Evolutionary conservation across 345 rosid species (phyloP).

Genomic region (Dipteronia sinensis): DNA sequence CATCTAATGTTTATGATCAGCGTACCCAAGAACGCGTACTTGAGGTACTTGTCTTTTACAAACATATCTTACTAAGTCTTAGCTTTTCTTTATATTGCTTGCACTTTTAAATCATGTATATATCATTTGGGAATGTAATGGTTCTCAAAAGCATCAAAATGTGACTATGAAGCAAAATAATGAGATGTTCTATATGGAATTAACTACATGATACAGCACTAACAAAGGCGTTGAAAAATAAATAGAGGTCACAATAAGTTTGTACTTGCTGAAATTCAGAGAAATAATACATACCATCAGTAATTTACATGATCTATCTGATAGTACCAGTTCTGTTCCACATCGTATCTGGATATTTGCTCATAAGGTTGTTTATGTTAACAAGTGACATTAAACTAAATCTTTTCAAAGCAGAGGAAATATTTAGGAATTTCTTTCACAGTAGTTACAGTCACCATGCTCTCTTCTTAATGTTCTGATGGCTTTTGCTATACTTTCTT

Average conservation of each 20-base stretch:
- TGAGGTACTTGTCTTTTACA: slow-evolving; percentile 51
- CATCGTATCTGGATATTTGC: neutral
- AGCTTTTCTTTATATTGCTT: neutral
- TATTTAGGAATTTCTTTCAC: neutral
- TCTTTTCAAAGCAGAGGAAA: neutral
- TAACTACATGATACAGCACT: neutral
- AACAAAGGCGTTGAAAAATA: neutral
- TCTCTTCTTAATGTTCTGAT: neutral
- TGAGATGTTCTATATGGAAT: neutral
- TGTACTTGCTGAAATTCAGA: too few relatives aligned
- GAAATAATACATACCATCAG: too few relatives aligned
- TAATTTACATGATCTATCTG: neutral
- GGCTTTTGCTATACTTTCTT: neutral
- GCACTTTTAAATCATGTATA: neutral
- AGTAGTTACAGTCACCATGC: too few relatives aligned
- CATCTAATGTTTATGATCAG: slow-evolving; percentile 42
- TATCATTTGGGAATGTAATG: neutral
- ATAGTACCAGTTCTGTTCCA: neutral
- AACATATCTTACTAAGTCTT: neutral
- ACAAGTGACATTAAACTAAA: neutral
- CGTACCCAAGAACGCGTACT: slow-evolving; percentile 59
- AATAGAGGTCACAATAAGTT: neutral
- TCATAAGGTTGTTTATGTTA: neutral
- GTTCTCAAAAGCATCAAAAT: neutral
- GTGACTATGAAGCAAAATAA: neutral